Conservation (phyloP, 495 filamentous ascomycete species). For the Penicillium odoratum region DNA sequence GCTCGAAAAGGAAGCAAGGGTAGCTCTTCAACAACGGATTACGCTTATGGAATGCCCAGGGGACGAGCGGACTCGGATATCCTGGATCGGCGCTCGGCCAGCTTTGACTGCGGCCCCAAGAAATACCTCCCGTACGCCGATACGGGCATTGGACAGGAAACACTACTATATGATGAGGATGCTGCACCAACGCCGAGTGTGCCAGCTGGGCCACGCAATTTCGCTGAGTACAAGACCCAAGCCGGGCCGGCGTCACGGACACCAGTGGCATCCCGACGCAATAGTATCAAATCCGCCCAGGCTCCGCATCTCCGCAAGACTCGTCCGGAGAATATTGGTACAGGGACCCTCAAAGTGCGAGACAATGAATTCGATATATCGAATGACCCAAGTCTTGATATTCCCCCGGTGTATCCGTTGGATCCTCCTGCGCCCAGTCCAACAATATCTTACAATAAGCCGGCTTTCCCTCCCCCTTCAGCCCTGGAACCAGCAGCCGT, state of each 20-base stretch:
- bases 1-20: slow-evolving; percentile 68
- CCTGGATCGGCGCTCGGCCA: slow-evolving; percentile 64
- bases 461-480: slow-evolving; percentile 30
- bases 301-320: slow-evolving; percentile 38
- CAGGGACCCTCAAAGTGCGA: slow-evolving; percentile 32
- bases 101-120: slow-evolving; percentile 67
- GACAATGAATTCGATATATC: slow-evolving; percentile 30
- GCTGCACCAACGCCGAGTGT: slow-evolving; percentile 88
- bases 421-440: slow-evolving; percentile 52
- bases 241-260: slow-evolving; percentile 48
- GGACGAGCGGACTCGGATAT: slow-evolving; percentile 57
- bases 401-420: slow-evolving; percentile 31
- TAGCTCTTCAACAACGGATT: slow-evolving; percentile 71
- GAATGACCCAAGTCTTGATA: slow-evolving; percentile 32
- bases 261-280: slow-evolving; percentile 51
- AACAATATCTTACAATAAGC: slow-evolving; percentile 54
- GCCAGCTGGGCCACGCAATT: slow-evolving; percentile 71
- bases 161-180: slow-evolving; percentile 55
- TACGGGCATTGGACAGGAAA: slow-evolving; percentile 23
- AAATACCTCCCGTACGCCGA: slow-evolving; percentile 34
- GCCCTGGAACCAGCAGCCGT: slow-evolving; percentile 25
- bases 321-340: slow-evolving; percentile 43
- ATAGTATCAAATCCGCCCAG: slow-evolving; percentile 63
- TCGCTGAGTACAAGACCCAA: slow-evolving; percentile 39
- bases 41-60: slow-evolving; percentile 44